Base-by-base conservation (phyloP, 2,329 filamentous ascomycete species). In the Hirsutella thompsonii region DNA sequence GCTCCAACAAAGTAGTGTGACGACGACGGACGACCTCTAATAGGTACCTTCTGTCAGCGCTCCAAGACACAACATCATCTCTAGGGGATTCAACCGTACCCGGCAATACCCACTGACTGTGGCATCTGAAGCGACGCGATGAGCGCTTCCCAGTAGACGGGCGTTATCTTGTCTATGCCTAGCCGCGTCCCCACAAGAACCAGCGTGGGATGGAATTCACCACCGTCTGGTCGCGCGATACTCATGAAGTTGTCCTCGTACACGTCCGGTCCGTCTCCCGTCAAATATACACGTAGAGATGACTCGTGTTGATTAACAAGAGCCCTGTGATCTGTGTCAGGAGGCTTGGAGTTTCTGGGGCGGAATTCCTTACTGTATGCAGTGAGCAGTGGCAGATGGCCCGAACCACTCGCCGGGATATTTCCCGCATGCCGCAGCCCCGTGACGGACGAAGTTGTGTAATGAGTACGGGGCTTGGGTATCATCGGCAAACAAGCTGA, bases 351-450 rank as follows among this genome's bases (percentile, higher is more conserved):
- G 23, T 6, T 6, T 26, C 23, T 6, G 11, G 23, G 6, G 11
- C 11, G 23, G 23, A 6, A 26, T 6, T 6, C 63, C 83, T 59
- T 66, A 93, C 88, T 92, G 82, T 49, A 98, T 95, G 59, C 92
- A 96, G 42, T 82, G 79, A 37, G 92, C 89, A 9, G 92, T 93
- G 6, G 92, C 92, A 16, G 88, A 95, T n/a, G 92, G 92, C 0
- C 92, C 92, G 62, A 98, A 98, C 92, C 92, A 98, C 62, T 96
- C 87, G 30, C 92, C 92, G 0, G 92, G 92, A 54, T 93, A 85
- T 61, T 94, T 96, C 4, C 87, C 89, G 60, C 92, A 98, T 3
- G 83, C 81, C 29, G 74, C 70, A 20, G 88, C 88, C 16, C 92
- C 92, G 52, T 94, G 83, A 40, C 81, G 72, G 29, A 98, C 92